A percentile compares a stretch with the other conserved stretches of the same genome.
Conservation (phyloP, 495 filamentous ascomycete species). For the Xylaria flabelliformis region DNA sequence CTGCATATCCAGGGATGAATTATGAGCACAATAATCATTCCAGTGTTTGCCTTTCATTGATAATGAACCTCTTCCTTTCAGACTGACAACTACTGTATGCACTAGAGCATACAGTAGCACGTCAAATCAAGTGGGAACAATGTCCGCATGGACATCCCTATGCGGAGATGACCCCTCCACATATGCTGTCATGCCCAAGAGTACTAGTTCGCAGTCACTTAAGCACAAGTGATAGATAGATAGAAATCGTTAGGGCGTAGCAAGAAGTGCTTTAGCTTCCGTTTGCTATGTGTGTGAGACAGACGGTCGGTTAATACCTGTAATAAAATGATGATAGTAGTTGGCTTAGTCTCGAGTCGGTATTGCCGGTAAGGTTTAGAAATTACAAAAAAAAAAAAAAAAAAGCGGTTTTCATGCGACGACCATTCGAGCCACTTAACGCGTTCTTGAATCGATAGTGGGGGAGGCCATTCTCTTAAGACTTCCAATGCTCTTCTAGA, state of each 20-base stretch:
- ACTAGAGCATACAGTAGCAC: constrained; percentile 12
- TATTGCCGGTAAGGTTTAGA: constrained; percentile 14
- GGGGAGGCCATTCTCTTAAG: neutral
- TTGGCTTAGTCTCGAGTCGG: neutral
- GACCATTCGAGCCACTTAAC: constrained; percentile 15
- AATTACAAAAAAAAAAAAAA: neutral
- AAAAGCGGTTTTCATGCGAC: neutral
- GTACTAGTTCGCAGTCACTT: neutral
- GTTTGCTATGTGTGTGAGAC: neutral
- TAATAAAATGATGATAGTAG: neutral
- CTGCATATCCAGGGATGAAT: neutral
- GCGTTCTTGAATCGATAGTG: neutral
- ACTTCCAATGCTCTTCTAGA: constrained; percentile 24
- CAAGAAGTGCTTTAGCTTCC: neutral
- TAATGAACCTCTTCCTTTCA: neutral
- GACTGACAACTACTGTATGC: neutral
- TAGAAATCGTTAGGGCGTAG: constrained; percentile 3
- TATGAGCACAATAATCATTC: neutral
- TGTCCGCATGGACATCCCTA: neutral
- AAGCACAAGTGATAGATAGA: neutral
- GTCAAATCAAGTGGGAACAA: constrained; percentile 15
- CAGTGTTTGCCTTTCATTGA: neutral
- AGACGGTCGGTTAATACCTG: neutral
- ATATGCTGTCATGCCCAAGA: constrained; percentile 20
- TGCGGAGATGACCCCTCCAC: constrained; percentile 28